Base-by-base conservation (phyloP, 2,329 filamentous ascomycete species). In the Ceratocystis eucalypticola region DNA sequence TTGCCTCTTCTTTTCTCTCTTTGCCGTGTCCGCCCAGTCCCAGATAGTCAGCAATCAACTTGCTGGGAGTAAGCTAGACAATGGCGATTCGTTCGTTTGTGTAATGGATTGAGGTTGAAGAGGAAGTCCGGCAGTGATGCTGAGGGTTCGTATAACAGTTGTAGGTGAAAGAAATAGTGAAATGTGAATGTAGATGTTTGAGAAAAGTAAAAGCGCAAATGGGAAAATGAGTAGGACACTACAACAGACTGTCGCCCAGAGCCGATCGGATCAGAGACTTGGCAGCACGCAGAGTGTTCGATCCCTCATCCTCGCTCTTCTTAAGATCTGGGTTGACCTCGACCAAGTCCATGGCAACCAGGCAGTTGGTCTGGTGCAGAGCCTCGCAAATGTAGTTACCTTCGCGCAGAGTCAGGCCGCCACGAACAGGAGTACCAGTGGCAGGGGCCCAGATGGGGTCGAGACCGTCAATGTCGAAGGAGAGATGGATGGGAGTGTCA, bases 361-460 rank as follows among this genome's bases (percentile, higher is more conserved):
- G 77, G 74, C 84, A 88, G 65, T 89, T 89, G 5, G 88, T 91
- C 78, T 89, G 81, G 75, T 93, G 88, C 25, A 93, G 87, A 70
- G 83, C 86, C 78, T 93, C 94, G 72, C 91, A 95, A 76, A 99
- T 97, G 78, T 90, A 99, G 76, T 97, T 94, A 50, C 94, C 94
- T 79, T 99, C 94, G 66, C 94, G 85, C 72, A 99, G 81, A 2
- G 94, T 99, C 74, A 99, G 77, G 0, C 94, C 94, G 53, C 94
- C 94, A 72, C 94, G 84, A 41, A 99, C 94, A 0, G 94, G 91
- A 2, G 94, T 97, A 20, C 94, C 94, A 0, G 94, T 99, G 76
- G 89, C 94, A 28, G 94, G 94, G 48, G 94, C 94, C 88, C 91
- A 96, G 82, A 91, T 88, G 33, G 94, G 94, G 76, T 99, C 94